A percentile compares a stretch with the other conserved stretches of the same genome.
Conservation (phyloP, 148 eudicot species). For the Diospyros kaki region DNA sequence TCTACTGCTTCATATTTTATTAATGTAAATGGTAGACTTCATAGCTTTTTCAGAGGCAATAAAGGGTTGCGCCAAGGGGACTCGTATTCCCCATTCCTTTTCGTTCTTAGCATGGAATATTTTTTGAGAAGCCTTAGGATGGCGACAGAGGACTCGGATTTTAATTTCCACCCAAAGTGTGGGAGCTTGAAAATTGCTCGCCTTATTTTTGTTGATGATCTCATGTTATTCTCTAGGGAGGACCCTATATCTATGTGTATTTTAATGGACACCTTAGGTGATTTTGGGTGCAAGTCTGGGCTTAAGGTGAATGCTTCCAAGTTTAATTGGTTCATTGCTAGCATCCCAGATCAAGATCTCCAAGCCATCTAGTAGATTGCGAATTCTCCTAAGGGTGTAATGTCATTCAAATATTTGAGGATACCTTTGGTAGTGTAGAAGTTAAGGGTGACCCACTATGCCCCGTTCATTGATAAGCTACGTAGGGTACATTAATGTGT, state of each 20-base stretch:
- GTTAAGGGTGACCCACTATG: neutral
- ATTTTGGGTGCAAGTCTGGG: neutral
- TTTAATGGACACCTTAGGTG: neutral
- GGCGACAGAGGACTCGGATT: neutral
- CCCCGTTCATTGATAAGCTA: neutral
- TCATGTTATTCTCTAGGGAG: neutral
- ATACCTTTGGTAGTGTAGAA: neutral
- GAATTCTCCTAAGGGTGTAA: neutral
- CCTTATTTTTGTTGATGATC: no score
- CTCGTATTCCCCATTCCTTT: neutral
- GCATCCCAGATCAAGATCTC: neutral
- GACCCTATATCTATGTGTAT: neutral
- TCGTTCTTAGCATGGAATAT: neutral
- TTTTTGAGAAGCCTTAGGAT: neutral
- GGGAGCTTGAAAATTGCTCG: no score
- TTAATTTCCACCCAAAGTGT: no score
- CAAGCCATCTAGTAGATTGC: no score
- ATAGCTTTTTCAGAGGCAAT: neutral
- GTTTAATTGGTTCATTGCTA: neutral
- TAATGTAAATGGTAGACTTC: neutral
- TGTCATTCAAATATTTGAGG: neutral
- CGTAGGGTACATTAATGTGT: no score
- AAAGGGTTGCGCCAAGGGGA: neutral
- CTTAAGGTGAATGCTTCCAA: neutral
- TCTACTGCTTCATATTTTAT: neutral